Evolutionary conservation across 2,329 filamentous ascomycete genomes (phyloP).

Genomic region (Arthroderma sp.): DNA sequence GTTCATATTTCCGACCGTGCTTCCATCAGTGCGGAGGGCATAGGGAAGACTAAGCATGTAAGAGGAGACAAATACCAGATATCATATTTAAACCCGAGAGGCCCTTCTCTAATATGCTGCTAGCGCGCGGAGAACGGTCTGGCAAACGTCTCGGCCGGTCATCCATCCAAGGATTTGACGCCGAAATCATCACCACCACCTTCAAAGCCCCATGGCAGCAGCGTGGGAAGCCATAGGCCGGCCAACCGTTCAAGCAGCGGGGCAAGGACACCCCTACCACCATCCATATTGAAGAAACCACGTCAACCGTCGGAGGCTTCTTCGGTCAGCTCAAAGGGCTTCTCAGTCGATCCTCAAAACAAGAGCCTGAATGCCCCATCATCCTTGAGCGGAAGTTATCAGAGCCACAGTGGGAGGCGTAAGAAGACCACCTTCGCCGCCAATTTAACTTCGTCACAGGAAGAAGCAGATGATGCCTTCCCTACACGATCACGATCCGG

Average conservation of each 20-base stretch:
- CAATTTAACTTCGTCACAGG: slow-evolving; percentile 3
- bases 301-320: slow-evolving; percentile 18
- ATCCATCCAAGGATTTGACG: background rate
- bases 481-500: background rate
- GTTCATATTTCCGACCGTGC: slow-evolving; percentile 28
- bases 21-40: slow-evolving; percentile 9
- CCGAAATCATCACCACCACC: background rate
- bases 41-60: slow-evolving; percentile 2
- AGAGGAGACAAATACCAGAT: slow-evolving; percentile 7
- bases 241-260: slow-evolving; percentile 5
- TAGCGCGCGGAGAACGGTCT: background rate
- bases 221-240: background rate
- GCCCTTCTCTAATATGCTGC: background rate
- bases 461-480: background rate
- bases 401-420: slow-evolving; percentile 1
- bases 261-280: slow-evolving; percentile 14
- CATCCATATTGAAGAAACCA: slow-evolving; percentile 30
- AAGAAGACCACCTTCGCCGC: slow-evolving; percentile 8
- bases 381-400: background rate
- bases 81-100: background rate
- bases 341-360: no score
- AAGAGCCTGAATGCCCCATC: no score
- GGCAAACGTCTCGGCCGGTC: background rate
- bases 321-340: slow-evolving; percentile 15
- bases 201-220: slow-evolving; percentile 1